Percentiles rank a stretch among this genome's conserved stretches.
These are phyloP conservation scores for Fistulinella prunicolor DNA, from an alignment of 768 basidiomycete genomes.

Conservation along the genomic window DNA sequence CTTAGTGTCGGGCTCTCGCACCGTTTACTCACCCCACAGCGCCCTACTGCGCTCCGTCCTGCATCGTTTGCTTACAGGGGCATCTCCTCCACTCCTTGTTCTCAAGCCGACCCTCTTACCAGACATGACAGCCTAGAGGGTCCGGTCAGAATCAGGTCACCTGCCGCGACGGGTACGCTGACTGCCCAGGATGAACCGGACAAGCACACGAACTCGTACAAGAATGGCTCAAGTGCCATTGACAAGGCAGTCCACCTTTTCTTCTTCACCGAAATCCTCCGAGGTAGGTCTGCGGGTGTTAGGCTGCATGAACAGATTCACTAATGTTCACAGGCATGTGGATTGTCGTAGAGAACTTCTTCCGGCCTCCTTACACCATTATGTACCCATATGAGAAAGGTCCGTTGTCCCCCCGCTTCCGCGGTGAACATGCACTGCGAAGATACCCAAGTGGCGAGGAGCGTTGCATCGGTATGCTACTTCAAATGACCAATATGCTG, in stretches of 20 bases:
- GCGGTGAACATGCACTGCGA: constrained; percentile 96
- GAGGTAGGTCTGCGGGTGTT: constrained; percentile 58
- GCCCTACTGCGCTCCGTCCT: constrained; percentile 31
- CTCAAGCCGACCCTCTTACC: constrained; percentile 20
- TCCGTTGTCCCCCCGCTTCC: constrained; percentile 94
- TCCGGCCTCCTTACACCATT: constrained; percentile 96
- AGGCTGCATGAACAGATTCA: background rate
- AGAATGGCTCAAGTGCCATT: constrained; percentile 80
- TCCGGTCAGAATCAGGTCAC: constrained; percentile 31
- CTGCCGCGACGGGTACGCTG: constrained; percentile 31
- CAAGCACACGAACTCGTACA: constrained; percentile 64
- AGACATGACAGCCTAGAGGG: constrained; percentile 20
- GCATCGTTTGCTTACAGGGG: constrained; percentile 45
- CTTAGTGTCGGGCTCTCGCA: constrained; percentile 52
- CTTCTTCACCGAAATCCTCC: constrained; percentile 97
- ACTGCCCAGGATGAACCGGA: constrained; percentile 43
- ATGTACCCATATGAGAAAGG: constrained; percentile 99
- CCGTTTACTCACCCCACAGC: constrained; percentile 33
- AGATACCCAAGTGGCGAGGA: constrained; percentile 98
- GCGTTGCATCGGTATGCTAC: constrained; percentile 87
- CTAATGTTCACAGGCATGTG: constrained; percentile 76
- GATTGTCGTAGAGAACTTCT: constrained; percentile 90
- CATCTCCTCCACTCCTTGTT: constrained; percentile 24
- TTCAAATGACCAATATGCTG: background rate
- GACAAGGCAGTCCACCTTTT: constrained; percentile 96